phyloP scores from a whole-genome alignment of 2,329 filamentous ascomycete species.

The Colletotrichum sp. region DNA sequence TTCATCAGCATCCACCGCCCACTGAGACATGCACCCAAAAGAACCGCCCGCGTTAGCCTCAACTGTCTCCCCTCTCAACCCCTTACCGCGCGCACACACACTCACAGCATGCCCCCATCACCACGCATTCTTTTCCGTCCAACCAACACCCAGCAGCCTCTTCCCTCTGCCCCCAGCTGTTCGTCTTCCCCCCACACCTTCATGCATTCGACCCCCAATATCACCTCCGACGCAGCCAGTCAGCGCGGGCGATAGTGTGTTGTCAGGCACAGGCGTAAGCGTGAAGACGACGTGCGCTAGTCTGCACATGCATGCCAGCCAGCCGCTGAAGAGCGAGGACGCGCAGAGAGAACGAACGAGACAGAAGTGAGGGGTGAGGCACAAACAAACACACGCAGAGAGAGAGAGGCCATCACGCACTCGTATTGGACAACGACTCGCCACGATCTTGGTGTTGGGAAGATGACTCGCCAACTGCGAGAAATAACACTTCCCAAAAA shows the following conservation, averaged over 20 bases:
- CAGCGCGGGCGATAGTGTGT: not conserved
- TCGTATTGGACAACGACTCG: not conserved
- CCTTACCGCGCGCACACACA: not conserved
- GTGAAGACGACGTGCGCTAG: not conserved
- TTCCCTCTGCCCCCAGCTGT: not conserved
- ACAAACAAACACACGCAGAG: not conserved
- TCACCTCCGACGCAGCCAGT: conserved; percentile 6
- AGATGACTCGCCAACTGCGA: not conserved
- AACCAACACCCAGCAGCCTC: conserved; percentile 7
- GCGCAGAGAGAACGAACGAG: not conserved
- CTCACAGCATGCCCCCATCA: not conserved
- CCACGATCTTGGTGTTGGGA: not conserved
- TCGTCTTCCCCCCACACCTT: not conserved
- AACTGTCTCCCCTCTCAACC: not conserved
- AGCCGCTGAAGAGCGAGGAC: conserved; percentile 6
- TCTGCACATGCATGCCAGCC: not conserved
- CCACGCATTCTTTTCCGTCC: not conserved
- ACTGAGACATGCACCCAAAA: conserved; percentile 8
- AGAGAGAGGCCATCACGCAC: not conserved
- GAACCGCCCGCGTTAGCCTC: not conserved
- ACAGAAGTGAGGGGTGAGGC: not conserved
- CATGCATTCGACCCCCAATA: conserved; percentile 4
- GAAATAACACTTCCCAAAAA: not conserved
- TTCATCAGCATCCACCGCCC: not conserved
- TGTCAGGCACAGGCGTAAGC: not conserved